phyloP scores from a whole-genome alignment of 2,329 filamentous ascomycete species.

The Trichoderma sp. region DNA sequence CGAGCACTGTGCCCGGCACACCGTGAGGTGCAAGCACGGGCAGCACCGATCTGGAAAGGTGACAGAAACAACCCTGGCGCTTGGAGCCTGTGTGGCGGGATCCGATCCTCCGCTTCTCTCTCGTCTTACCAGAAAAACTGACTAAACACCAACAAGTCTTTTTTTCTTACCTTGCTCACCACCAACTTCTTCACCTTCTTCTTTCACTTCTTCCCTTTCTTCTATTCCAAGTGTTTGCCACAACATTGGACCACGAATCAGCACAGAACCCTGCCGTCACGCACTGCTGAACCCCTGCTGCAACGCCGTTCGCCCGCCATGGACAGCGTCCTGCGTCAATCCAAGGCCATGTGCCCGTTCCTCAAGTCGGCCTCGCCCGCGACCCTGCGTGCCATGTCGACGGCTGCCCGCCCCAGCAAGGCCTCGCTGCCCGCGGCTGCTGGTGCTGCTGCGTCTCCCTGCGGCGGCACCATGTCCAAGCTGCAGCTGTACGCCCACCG shows the following conservation, averaged over 20 bases:
- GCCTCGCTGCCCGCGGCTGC: slow-evolving; percentile 75
- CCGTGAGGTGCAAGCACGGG: no score
- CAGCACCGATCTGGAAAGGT: neutral
- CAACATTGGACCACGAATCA: slow-evolving; percentile 3
- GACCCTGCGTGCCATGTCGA: slow-evolving; percentile 86
- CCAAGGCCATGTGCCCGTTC: slow-evolving; percentile 96
- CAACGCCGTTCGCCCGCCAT: slow-evolving; percentile 54
- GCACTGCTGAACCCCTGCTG: neutral
- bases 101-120: slow-evolving; percentile 5
- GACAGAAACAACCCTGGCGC: neutral
- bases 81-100: neutral
- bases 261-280: neutral
- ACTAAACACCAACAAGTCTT: neutral
- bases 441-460: slow-evolving; percentile 65
- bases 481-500: slow-evolving; percentile 90
- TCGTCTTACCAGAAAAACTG: slow-evolving; percentile 4
- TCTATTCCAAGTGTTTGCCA: slow-evolving; percentile 7
- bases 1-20: no score
- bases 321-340: slow-evolving; percentile 94
- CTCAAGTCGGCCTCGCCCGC: slow-evolving; percentile 91
- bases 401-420: slow-evolving; percentile 63
- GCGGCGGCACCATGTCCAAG: slow-evolving; percentile 94
- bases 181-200: neutral
- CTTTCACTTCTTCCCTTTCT: neutral
- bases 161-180: neutral